Evolutionary conservation across 129 eudicot genomes (phyloP).

Genomic region (Arctium lappa): DNA sequence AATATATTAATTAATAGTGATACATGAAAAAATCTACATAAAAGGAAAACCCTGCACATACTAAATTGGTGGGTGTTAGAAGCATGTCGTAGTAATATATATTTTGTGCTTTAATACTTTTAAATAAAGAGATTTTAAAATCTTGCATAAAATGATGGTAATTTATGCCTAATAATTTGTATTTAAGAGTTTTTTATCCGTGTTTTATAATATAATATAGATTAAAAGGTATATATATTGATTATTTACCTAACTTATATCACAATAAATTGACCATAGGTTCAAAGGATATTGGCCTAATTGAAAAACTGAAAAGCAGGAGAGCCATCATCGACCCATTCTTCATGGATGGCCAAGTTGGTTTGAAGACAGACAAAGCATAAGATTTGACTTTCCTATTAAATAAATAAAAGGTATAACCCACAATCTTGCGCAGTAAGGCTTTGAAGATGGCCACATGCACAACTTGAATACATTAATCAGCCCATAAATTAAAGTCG

Average conservation of each 20-base stretch:
- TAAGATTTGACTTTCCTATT: not conserved
- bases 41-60: too few relatives aligned
- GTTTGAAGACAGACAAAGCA: constrained; percentile 13
- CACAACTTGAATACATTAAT: constrained; percentile 8
- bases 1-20: too few relatives aligned
- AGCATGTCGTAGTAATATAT: too few relatives aligned
- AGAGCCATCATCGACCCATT: not conserved
- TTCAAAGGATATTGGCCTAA: constrained; percentile 6
- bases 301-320: not conserved
- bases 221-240: constrained; percentile 2
- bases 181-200: too few relatives aligned
- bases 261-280: not conserved
- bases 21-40: too few relatives aligned
- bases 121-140: too few relatives aligned
- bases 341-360: not conserved
- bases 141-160: too few relatives aligned
- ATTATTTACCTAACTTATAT: not conserved
- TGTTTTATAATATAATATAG: too few relatives aligned
- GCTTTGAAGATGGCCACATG: not conserved
- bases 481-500: not conserved
- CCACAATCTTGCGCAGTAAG: constrained; percentile 6
- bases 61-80: too few relatives aligned
- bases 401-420: not conserved
- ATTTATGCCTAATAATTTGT: too few relatives aligned
- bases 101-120: too few relatives aligned